Evolutionary conservation across 1,139 yeast species (phyloP).

Genomic region (Kodamaea sp.): DNA sequence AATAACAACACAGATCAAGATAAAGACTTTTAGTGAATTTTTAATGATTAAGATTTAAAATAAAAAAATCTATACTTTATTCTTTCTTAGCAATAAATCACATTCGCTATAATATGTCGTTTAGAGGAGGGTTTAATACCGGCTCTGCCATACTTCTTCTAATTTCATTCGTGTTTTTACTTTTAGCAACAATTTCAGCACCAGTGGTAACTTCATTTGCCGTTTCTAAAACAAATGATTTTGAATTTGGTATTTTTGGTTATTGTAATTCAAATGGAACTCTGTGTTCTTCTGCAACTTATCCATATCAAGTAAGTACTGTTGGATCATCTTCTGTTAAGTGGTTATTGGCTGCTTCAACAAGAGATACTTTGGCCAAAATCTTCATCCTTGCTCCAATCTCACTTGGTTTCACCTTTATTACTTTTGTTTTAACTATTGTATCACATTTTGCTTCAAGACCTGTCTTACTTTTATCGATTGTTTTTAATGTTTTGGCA

Average conservation of each 20-base stretch:
- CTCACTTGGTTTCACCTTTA: slow-evolving; percentile 71
- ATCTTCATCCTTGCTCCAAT: slow-evolving; percentile 77
- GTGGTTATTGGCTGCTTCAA: slow-evolving; percentile 38
- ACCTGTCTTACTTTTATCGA: slow-evolving; percentile 18
- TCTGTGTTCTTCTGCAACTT: slow-evolving; percentile 30
- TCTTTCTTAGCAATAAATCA: no score
- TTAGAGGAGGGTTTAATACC: slow-evolving; percentile 26
- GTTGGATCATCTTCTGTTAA: slow-evolving; percentile 16
- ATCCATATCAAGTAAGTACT: slow-evolving; percentile 28
- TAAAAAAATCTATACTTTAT: no score
- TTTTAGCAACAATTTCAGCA: slow-evolving; percentile 49
- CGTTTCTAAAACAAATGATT: slow-evolving; percentile 38
- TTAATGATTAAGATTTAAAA: no score
- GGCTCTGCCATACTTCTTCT: slow-evolving; percentile 28
- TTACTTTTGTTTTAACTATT: slow-evolving; percentile 19
- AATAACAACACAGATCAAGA: no score
- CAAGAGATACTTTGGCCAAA: slow-evolving; percentile 65
- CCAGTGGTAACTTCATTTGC: slow-evolving; percentile 41
- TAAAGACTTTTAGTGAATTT: no score
- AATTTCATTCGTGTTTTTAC: slow-evolving; percentile 42
- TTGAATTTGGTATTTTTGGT: slow-evolving; percentile 84
- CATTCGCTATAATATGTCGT: no score
- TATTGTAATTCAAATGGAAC: slow-evolving; percentile 46
- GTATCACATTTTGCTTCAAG: slow-evolving; percentile 11
- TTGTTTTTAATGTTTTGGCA: slow-evolving; percentile 37